Evolutionary conservation across 805 yeast species (phyloP), one percentile per base, ranked within the genome.

Genomic region (Ogataea salicorniae): DNA sequence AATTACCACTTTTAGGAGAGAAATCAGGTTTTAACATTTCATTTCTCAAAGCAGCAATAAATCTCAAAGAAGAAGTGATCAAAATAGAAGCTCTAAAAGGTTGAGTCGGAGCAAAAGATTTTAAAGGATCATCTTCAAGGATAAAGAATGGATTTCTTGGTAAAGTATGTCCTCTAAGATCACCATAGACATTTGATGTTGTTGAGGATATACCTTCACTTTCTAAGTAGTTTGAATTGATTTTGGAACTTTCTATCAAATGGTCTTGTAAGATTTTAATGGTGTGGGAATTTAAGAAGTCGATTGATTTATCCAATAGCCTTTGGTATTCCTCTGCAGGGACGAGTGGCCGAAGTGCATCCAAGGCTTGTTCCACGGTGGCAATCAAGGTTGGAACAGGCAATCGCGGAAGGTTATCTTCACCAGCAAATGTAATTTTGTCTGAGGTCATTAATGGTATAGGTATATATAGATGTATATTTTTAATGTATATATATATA

Each of bases 91-190:
- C 83, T 35, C 92, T 63, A 51, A 80, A 83, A 11, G 79, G 70
- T 66, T 86, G 95, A 44, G 77, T 70, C 15, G 88, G 86, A 13
- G 72, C 64, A 46, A 68, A 74, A 49, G 75, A 76, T 16, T 79
- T 73, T 51, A 80, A 72, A 1, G 92, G 91, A 53, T 86, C 95
- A 59, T 84, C 84, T 53, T 84, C 89, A 16, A 86, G 63, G 11
- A 86, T 77, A 53, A 86, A 72, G 57, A 83, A 85, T 1, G 95
- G 95, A 60, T 85, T 86, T 51, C 92, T 70, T 5, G 95, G 95
- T 39, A 86, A 67, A 1, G 83, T 77, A 52, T 81, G 84, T 18
- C 86, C 85, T 43, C 81, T 71, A 29, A 80, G 67, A 46, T 80
- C 84, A 16, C 84, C 84, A 56, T 80, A 80, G 34, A 79, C 76